phyloP scores from a whole-genome alignment of 208 protist species.

The Trypanosoma platydactyli region DNA sequence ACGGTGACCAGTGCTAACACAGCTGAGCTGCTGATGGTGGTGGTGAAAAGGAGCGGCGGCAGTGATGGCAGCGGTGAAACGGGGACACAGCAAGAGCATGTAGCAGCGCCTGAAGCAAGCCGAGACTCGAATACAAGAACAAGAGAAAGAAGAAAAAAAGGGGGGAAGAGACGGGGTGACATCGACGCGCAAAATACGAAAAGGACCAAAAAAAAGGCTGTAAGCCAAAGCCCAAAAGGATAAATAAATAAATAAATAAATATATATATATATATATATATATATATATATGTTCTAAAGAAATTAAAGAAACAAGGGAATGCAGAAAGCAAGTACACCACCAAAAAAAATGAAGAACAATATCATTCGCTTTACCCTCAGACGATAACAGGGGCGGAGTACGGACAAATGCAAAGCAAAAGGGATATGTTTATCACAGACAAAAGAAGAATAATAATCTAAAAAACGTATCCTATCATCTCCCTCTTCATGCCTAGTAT shows the following conservation, averaged over 20 bases:
- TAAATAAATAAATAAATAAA: constrained; percentile 6
- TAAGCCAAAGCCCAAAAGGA: neutral
- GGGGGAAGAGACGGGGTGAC: neutral
- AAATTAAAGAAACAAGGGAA: neutral
- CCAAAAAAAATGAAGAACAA: constrained; percentile 7
- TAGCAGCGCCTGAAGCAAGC: neutral
- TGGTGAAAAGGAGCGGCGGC: too few species aligned
- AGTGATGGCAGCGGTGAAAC: neutral
- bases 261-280: constrained; percentile 6
- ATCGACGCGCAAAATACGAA: neutral
- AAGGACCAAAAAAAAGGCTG: constrained; percentile 4
- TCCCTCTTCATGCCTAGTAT: too few species aligned
- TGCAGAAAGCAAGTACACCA: constrained; percentile 4
- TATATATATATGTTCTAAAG: neutral
- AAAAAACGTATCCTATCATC: too few species aligned
- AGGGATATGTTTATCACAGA: neutral
- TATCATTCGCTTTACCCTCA: too few species aligned
- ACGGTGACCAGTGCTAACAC: neutral
- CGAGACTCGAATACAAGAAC: neutral
- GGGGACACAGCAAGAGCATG: neutral
- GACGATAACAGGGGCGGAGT: too few species aligned
- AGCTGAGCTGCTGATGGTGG: too few species aligned
- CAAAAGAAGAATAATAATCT: too few species aligned
- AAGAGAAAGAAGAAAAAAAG: constrained; percentile 19
- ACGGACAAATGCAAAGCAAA: neutral